Conservation (phyloP, 2,329 filamentous ascomycete genomes). For the Lachnellula cervina region DNA sequence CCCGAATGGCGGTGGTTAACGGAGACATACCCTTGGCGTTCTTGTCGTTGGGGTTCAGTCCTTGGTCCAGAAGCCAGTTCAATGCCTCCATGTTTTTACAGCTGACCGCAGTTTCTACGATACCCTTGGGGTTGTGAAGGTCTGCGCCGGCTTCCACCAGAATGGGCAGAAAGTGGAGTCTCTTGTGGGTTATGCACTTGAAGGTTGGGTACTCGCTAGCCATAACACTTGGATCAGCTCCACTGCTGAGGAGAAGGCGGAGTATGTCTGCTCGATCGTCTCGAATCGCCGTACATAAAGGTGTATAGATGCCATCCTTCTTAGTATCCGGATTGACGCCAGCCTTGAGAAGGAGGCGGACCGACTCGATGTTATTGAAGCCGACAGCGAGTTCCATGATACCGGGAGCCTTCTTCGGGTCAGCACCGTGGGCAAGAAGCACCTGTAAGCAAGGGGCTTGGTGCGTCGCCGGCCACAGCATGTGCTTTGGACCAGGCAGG, state of each 20-base stretch:
- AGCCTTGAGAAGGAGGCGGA: constrained; percentile 51
- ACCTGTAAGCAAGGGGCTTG: constrained; percentile 53
- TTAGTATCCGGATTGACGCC: constrained; percentile 57
- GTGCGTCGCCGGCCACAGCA: constrained; percentile 61
- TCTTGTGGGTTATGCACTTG: constrained; percentile 64
- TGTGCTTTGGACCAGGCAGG: constrained; percentile 63
- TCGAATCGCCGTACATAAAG: constrained; percentile 62
- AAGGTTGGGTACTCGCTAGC: constrained; percentile 62
- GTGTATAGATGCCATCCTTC: constrained; percentile 64
- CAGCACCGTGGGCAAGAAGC: constrained; percentile 55
- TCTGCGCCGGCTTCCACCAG: constrained; percentile 58
- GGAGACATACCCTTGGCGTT: constrained; percentile 54
- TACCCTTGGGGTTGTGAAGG: constrained; percentile 56
- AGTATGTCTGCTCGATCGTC: constrained; percentile 61
- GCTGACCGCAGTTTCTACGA: constrained; percentile 59
- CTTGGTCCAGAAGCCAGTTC: constrained; percentile 55
- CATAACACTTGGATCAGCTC: constrained; percentile 47
- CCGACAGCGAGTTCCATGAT: constrained; percentile 60
- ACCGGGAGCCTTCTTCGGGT: constrained; percentile 54
- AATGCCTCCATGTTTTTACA: constrained; percentile 58
- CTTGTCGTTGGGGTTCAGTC: constrained; percentile 56
- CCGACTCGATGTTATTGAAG: constrained; percentile 59
- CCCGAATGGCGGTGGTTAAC: constrained; percentile 60
- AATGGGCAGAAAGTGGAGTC: constrained; percentile 54
- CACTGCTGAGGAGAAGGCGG: constrained; percentile 49